Base-by-base conservation (phyloP, 768 basidiomycete genomes). In the Termitomyces heimii region DNA sequence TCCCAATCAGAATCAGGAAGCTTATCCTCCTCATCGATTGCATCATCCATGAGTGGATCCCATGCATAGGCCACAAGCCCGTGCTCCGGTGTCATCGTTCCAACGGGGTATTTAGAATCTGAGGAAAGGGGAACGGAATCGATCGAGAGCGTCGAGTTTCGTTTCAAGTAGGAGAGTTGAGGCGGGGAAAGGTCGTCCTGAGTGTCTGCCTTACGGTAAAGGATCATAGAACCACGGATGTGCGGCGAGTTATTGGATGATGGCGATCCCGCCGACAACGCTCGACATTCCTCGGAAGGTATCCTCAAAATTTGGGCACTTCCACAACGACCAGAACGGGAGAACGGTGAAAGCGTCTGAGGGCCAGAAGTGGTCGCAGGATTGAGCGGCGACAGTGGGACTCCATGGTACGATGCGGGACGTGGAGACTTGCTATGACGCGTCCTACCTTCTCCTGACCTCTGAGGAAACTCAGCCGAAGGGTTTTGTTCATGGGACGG, bases 91-190 rank as follows among this genome's bases (percentile, higher is more conserved):
- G 51, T 53, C 14, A 63, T 60, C 29, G 68, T 56, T 18, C 70
- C 70, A 2, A 68, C 61, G 1, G 88, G 88, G 66, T 88, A 91
- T 67, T 89, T 89, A 10, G 84, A 85, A 44, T 86, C 83, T 22
- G 73, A 73, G 0, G 83, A 80, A 20, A 81, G 72, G 2, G 85
- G 84, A 1, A 77, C 55, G 57, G 83, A 73, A 47, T 74, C 71
- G 0, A 62, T 64, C 1, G 77, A 76, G 13, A 71, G 55, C 20
- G 73, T 58, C 26, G 70, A 73, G 32, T 69, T 66, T 4, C 73
- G 65, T 22, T 68, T 68, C 9, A 61, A 57, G 32, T 56, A 45
- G 12, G 63, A 62, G 18, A 65, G 50, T 5, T 66, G 62, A 3
- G 71, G 71, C 2, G 76, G 82, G 14, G 75, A 66, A 24, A 71